Evolutionary conservation across 768 basidiomycete species (phyloP).

Genomic region (Mycena chlorophos): DNA sequence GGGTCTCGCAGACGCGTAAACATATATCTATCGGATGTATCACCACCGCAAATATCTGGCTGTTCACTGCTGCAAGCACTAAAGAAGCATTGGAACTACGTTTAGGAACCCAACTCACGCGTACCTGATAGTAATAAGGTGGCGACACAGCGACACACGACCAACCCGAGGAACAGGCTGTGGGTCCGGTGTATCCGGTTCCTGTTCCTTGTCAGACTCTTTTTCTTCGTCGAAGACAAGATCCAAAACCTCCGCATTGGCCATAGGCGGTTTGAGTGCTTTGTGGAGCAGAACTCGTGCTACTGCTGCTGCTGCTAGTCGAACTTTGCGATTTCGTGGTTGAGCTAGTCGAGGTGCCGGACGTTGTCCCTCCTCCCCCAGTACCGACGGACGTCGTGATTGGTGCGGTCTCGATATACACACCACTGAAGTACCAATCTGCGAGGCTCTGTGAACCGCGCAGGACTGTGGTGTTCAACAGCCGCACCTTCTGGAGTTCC

Average conservation of each 20-base stretch:
- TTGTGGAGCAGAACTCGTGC: conserved; percentile 38
- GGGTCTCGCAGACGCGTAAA: conserved; percentile 1
- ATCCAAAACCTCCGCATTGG: conserved; percentile 49
- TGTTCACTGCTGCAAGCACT: conserved; percentile 23
- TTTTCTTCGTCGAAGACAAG: not conserved
- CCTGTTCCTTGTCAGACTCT: conserved; percentile 27
- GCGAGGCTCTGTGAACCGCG: conserved; percentile 32
- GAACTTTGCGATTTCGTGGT: conserved; percentile 35
- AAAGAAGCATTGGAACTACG: not conserved
- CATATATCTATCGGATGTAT: no score
- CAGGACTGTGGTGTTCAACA: not conserved
- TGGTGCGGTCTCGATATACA: conserved; percentile 59
- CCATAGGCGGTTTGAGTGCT: conserved; percentile 47
- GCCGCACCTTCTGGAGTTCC: not conserved
- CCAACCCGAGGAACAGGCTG: conserved; percentile 41
- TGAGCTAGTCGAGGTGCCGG: conserved; percentile 24
- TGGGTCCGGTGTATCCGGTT: conserved; percentile 48
- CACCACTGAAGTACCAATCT: conserved; percentile 61
- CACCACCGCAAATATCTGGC: no score
- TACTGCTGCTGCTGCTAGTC: conserved; percentile 26
- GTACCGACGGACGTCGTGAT: conserved; percentile 54
- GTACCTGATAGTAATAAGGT: conserved; percentile 54
- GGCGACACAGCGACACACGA: conserved; percentile 49
- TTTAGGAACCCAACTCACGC: not conserved
- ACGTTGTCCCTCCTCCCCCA: conserved; percentile 25